A percentile compares a stretch with the other conserved stretches of the same genome.
These are phyloP conservation scores for Cubamyces sp. DNA, from an alignment of 768 basidiomycete species.

Conservation along the genomic window DNA sequence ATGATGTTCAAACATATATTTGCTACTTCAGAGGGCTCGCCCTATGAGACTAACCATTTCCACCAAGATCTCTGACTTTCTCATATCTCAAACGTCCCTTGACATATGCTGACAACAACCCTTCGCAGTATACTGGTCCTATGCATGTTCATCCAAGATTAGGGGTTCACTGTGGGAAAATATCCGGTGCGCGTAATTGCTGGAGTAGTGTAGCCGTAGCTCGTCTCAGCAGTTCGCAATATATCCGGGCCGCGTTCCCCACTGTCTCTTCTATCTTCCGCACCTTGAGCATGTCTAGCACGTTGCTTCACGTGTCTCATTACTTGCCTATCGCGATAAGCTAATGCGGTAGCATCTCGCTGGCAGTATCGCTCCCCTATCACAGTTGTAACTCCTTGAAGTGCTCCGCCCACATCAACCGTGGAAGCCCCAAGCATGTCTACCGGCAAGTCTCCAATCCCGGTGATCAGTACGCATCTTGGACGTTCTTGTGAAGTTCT, in stretches of 20 bases:
- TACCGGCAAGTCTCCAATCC: slow-evolving; percentile 38
- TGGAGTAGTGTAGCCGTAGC: not conserved
- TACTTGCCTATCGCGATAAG: slow-evolving; percentile 4
- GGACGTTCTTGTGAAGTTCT: not conserved
- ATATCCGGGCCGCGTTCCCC: not conserved
- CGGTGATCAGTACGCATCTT: slow-evolving; percentile 63
- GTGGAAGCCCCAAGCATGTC: not conserved
- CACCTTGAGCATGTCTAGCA: not conserved
- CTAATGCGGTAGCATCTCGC: not conserved
- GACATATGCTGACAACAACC: slow-evolving; percentile 6
- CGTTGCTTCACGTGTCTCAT: not conserved
- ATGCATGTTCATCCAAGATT: too few relatives aligned
- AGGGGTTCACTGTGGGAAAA: too few relatives aligned
- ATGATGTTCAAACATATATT: slow-evolving; percentile 61
- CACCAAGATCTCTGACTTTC: slow-evolving; percentile 80
- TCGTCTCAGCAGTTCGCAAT: not conserved
- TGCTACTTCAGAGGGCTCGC: slow-evolving; percentile 86
- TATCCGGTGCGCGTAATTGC: too few relatives aligned
- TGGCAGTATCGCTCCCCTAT: too few relatives aligned
- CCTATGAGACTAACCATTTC: slow-evolving; percentile 77
- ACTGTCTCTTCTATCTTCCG: not conserved
- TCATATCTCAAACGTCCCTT: slow-evolving; percentile 15
- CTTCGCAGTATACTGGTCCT: not conserved
- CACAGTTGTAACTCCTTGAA: too few relatives aligned
- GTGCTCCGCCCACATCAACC: too few relatives aligned